These are phyloP conservation scores for Lumnitzera racemosa DNA, from an alignment of 345 rosid genomes.

Conservation along the genomic window DNA sequence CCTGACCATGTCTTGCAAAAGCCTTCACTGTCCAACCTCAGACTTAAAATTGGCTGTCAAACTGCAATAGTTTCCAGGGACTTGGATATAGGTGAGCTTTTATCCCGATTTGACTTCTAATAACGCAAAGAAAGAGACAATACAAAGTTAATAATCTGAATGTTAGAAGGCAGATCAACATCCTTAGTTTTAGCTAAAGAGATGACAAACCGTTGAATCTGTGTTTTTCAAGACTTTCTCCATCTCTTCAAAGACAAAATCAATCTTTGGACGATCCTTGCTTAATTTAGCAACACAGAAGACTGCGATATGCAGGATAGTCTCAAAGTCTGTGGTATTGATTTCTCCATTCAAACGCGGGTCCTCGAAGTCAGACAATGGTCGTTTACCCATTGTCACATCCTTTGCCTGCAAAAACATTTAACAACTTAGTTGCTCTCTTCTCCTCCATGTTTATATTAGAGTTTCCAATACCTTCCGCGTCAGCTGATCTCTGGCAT, in stretches of 20 bases:
- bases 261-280: conserved; percentile 46
- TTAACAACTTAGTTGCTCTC: background rate
- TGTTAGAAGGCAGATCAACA: background rate
- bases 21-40: too few relatives aligned
- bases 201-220: conserved; percentile 16
- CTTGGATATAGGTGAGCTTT: conserved; percentile 12
- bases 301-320: conserved; percentile 41
- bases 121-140: background rate
- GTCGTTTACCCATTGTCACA: conserved; percentile 36
- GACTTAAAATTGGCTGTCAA: background rate
- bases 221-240: conserved; percentile 43
- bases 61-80: conserved; percentile 24
- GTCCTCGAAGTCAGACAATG: conserved; percentile 38
- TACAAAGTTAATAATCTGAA: background rate
- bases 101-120: conserved; percentile 14
- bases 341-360: conserved; percentile 31
- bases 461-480: conserved; percentile 32
- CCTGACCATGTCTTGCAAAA: too few relatives aligned
- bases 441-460: background rate
- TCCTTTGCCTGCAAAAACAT: conserved; percentile 35
- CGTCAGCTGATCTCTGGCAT: conserved; percentile 60
- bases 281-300: conserved; percentile 42
- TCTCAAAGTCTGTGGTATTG: conserved; percentile 30
- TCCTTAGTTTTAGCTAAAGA: background rate
- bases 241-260: conserved; percentile 35